phyloP scores from a whole-genome alignment of 2,329 filamentous ascomycete species.

The Aspergillus puulaauensis region DNA sequence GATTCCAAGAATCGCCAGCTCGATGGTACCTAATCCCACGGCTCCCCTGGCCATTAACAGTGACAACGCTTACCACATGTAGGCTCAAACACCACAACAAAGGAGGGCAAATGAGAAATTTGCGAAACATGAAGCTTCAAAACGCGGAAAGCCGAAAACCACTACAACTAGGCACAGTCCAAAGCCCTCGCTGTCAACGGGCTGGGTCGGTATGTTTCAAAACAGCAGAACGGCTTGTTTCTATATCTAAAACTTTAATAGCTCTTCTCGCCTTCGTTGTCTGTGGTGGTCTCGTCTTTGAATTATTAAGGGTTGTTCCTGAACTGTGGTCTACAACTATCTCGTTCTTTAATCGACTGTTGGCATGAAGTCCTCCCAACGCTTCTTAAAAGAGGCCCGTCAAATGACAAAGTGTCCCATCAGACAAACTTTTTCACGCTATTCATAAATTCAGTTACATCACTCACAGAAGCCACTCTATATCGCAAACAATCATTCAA shows the following conservation, averaged over 20 bases:
- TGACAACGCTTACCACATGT: background rate
- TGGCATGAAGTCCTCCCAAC: slow-evolving; percentile 15
- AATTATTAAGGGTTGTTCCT: slow-evolving; percentile 50
- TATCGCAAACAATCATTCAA: too few species aligned
- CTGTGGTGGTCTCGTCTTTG: slow-evolving; percentile 60
- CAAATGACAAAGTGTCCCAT: background rate
- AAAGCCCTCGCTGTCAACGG: slow-evolving; percentile 55
- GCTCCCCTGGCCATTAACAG: background rate
- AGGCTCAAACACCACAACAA: slow-evolving; percentile 67
- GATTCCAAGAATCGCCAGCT: background rate
- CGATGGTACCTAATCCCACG: background rate
- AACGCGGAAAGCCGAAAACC: slow-evolving; percentile 56
- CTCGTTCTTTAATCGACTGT: slow-evolving; percentile 27
- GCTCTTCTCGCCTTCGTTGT: slow-evolving; percentile 64
- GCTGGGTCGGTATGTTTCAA: slow-evolving; percentile 59
- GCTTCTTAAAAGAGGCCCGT: background rate
- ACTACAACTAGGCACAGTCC: slow-evolving; percentile 49
- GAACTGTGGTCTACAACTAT: slow-evolving; percentile 39
- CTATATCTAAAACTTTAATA: slow-evolving; percentile 30
- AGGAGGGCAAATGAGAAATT: slow-evolving; percentile 63
- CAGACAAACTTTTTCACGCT: background rate
- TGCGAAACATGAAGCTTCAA: slow-evolving; percentile 58
- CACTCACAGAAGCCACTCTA: too few species aligned
- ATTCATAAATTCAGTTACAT: too few species aligned
- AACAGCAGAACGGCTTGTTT: background rate